Evolutionary conservation across 1,284 basidiomycete species (phyloP).

Genomic region (Apiotrichum brassicae): DNA sequence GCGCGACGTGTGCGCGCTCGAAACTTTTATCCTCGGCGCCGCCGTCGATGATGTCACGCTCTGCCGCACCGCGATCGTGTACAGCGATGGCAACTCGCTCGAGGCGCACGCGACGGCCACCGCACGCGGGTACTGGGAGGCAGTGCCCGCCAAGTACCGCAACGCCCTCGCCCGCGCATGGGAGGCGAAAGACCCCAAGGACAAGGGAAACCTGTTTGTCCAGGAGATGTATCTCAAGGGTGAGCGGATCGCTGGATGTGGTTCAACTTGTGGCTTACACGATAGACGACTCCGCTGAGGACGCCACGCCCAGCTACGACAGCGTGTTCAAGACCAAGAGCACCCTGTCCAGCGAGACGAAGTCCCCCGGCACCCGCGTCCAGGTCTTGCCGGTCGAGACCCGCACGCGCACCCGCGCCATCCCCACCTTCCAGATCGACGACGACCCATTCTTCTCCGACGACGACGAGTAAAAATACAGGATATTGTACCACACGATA

Average conservation of each 20-base stretch:
- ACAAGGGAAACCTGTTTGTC: slow-evolving; percentile 10
- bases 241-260: no score
- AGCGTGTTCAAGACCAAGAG: no score
- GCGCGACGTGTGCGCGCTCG: slow-evolving; percentile 9
- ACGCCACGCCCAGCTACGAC: no score
- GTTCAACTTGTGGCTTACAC: no score
- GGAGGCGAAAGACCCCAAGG: not conserved
- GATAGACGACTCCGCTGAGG: no score
- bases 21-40: slow-evolving; percentile 13
- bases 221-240: slow-evolving; percentile 5
- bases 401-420: not conserved
- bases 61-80: slow-evolving; percentile 18
- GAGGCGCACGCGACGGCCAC: not conserved
- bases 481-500: no score
- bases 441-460: not conserved
- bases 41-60: slow-evolving; percentile 9
- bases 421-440: not conserved
- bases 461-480: not conserved
- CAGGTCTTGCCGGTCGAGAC: no score
- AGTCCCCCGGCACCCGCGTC: not conserved
- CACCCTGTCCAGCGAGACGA: not conserved
- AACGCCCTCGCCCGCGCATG: slow-evolving; percentile 4
- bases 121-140: not conserved
- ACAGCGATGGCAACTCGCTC: slow-evolving; percentile 7
- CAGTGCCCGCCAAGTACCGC: not conserved